phyloP scores from a whole-genome alignment of 345 rosid genomes.

The Citrus trifoliata region DNA sequence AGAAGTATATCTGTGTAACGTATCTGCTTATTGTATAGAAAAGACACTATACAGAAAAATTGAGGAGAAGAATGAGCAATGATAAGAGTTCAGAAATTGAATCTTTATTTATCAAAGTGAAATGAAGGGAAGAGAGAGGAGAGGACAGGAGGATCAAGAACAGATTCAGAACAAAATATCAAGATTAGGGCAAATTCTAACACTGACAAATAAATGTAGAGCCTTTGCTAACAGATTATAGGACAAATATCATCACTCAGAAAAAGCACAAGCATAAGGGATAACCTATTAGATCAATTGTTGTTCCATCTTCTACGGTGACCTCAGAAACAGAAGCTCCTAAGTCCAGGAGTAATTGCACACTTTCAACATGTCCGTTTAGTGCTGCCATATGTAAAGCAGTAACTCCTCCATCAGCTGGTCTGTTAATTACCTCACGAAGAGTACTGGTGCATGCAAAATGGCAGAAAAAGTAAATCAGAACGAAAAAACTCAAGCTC shows the following conservation, averaged over 20 bases:
- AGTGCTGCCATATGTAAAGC: constrained; percentile 94
- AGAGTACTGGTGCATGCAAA: constrained; percentile 48
- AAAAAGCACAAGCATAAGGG: neutral
- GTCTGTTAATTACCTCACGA: constrained; percentile 59
- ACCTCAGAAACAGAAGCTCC: constrained; percentile 81
- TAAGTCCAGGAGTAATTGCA: constrained; percentile 79
- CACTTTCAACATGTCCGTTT: constrained; percentile 80
- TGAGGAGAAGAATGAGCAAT: neutral
- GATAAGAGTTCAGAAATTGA: neutral
- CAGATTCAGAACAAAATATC: neutral
- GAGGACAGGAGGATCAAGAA: neutral
- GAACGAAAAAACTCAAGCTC: neutral
- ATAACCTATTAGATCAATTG: constrained; percentile 89
- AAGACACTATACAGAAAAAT: neutral
- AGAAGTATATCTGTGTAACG: neutral
- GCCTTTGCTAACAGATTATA: neutral
- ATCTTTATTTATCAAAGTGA: neutral
- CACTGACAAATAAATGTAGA: neutral
- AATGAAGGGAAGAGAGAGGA: neutral
- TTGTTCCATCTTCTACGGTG: constrained; percentile 87
- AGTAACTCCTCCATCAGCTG: constrained; percentile 95
- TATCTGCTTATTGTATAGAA: neutral
- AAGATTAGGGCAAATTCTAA: neutral
- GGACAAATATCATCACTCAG: neutral
- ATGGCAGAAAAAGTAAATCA: constrained; percentile 7